Evolutionary conservation across 2,329 filamentous ascomycete species (phyloP).

Genomic region (Cercospora canescens): DNA sequence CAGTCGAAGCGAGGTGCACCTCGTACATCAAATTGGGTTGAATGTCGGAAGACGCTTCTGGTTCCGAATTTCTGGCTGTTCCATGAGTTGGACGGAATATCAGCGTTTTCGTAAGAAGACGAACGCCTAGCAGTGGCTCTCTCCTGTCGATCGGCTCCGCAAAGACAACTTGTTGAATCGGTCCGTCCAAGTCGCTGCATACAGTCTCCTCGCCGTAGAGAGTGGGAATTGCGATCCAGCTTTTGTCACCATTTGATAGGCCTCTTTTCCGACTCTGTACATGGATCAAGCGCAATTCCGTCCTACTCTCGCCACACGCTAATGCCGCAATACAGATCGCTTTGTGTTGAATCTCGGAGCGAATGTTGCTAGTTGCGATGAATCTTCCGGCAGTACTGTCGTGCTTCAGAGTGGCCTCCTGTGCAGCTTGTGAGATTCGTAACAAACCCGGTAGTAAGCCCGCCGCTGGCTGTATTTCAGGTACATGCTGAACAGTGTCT

Average conservation of each 20-base stretch:
- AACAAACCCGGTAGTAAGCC: slow-evolving; percentile 22
- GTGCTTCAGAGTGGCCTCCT: slow-evolving; percentile 35
- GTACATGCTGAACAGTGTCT: slow-evolving; percentile 20
- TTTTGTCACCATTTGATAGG: slow-evolving; percentile 53
- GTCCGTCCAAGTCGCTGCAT: slow-evolving; percentile 57
- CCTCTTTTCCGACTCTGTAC: slow-evolving; percentile 54
- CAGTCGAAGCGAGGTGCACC: slow-evolving; percentile 55
- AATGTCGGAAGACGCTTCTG: slow-evolving; percentile 50
- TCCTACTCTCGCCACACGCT: slow-evolving; percentile 56
- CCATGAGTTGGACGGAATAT: slow-evolving; percentile 49
- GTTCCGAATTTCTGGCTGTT: slow-evolving; percentile 2
- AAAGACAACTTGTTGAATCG: slow-evolving; percentile 58
- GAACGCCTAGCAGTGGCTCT: slow-evolving; percentile 52
- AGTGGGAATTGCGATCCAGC: slow-evolving; percentile 50
- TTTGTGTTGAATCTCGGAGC: slow-evolving; percentile 39
- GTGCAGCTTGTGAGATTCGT: slow-evolving; percentile 35
- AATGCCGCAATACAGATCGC: slow-evolving; percentile 38
- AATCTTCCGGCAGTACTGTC: slow-evolving; percentile 46
- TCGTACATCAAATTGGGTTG: slow-evolving; percentile 56
- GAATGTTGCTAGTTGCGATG: slow-evolving; percentile 58
- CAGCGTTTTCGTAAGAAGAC: slow-evolving; percentile 46
- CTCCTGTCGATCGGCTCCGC: slow-evolving; percentile 45
- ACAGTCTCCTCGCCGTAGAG: slow-evolving; percentile 50
- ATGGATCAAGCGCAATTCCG: slow-evolving; percentile 57
- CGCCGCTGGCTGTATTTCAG: slow-evolving; percentile 28